These are phyloP conservation scores for Aspergillus latus DNA, from an alignment of 2,329 filamentous ascomycete genomes.

Conservation along the genomic window DNA sequence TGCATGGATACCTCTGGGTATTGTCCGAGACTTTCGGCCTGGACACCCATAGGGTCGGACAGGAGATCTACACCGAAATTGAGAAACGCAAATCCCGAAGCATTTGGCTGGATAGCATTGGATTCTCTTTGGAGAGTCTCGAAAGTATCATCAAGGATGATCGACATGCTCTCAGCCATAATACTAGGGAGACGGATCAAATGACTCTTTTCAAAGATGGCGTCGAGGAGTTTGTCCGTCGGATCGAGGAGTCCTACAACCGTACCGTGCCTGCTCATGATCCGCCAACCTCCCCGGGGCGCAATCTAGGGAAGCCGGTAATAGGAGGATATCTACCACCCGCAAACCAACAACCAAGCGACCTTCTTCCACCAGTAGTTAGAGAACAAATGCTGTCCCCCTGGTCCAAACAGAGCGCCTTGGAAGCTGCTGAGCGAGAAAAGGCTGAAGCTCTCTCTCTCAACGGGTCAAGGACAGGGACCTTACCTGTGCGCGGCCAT, in stretches of 20 bases:
- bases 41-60: conserved; percentile 66
- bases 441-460: conserved; percentile 71
- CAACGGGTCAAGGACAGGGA: conserved; percentile 70
- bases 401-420: conserved; percentile 71
- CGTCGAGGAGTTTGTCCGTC: conserved; percentile 68
- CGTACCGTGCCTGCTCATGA: conserved; percentile 60
- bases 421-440: conserved; percentile 66
- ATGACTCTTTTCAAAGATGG: conserved; percentile 71
- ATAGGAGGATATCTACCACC: conserved; percentile 52
- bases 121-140: conserved; percentile 66
- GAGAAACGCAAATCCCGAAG: conserved; percentile 68
- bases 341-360: conserved; percentile 37
- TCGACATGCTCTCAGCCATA: conserved; percentile 31
- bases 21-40: conserved; percentile 76
- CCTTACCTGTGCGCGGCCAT: conserved; percentile 35
- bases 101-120: conserved; percentile 76
- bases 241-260: conserved; percentile 71
- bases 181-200: conserved; percentile 48
- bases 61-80: conserved; percentile 74
- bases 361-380: conserved; percentile 65
- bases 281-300: conserved; percentile 67
- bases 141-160: conserved; percentile 59
- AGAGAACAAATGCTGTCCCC: conserved; percentile 74
- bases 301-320: conserved; percentile 63
- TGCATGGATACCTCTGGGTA: conserved; percentile 86